These are phyloP conservation scores for Suhomyces kilbournensis DNA, from an alignment of 805 yeast genomes.

Conservation along the genomic window DNA sequence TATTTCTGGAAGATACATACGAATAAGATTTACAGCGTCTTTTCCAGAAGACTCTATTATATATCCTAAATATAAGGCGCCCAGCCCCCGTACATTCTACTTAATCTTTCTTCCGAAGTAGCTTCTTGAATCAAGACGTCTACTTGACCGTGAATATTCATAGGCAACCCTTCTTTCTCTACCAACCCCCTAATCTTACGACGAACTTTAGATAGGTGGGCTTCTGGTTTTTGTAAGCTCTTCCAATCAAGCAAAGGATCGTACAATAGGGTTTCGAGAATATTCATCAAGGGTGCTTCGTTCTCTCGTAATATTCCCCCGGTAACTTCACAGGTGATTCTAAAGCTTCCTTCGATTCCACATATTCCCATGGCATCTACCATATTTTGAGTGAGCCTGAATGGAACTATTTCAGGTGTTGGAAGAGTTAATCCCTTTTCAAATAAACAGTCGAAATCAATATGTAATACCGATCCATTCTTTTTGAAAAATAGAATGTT, in stretches of 20 bases:
- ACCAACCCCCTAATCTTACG: constrained; percentile 81
- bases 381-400: constrained; percentile 83
- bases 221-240: constrained; percentile 51
- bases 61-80: constrained; percentile 30
- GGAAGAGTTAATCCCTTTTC: constrained; percentile 74
- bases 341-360: constrained; percentile 86
- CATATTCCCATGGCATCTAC: constrained; percentile 86
- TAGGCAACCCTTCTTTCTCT: constrained; percentile 79
- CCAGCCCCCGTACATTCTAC: constrained; percentile 96
- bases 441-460: constrained; percentile 94
- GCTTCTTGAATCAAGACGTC: constrained; percentile 86
- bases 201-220: constrained; percentile 68
- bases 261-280: constrained; percentile 86
- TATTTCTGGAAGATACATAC: no score
- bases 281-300: constrained; percentile 83
- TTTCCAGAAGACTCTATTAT: background rate
- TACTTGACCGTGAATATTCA: constrained; percentile 90
- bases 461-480: constrained; percentile 82
- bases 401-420: constrained; percentile 93
- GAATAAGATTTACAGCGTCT: background rate
- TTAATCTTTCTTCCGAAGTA: constrained; percentile 61
- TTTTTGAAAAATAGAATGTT: constrained; percentile 72
- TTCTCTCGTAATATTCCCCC: constrained; percentile 67
- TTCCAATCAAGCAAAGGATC: constrained; percentile 89
- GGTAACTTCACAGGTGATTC: constrained; percentile 83